phyloP scores from a whole-genome alignment of 352 stramenopile species.

The Pythium grandisporangium region DNA sequence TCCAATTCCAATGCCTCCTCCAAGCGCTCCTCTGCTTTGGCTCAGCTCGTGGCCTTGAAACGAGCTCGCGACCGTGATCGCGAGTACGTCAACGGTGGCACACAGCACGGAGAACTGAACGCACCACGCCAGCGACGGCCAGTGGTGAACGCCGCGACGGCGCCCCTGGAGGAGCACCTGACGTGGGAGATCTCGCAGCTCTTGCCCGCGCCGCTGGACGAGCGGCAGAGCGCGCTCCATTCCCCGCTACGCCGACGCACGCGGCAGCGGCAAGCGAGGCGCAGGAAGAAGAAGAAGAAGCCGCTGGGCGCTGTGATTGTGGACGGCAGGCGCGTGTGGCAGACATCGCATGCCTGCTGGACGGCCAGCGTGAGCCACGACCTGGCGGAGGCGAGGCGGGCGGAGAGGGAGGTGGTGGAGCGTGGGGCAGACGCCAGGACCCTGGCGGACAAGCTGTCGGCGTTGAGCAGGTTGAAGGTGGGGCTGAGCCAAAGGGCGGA shows the following conservation, averaged over 20 bases:
- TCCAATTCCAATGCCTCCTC: too few species aligned
- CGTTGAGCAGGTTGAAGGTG: slow-evolving; percentile 12
- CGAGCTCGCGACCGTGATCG: neutral
- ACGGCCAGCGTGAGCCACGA: slow-evolving; percentile 20
- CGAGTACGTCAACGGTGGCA: neutral
- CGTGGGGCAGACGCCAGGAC: too few species aligned
- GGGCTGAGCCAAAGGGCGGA: neutral
- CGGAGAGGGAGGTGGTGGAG: slow-evolving; percentile 4
- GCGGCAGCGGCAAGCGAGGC: slow-evolving; percentile 17
- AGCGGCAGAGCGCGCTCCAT: slow-evolving; percentile 32
- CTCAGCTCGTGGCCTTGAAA: slow-evolving; percentile 2
- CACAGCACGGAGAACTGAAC: slow-evolving; percentile 11
- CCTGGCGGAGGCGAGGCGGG: slow-evolving; percentile 15
- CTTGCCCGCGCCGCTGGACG: slow-evolving; percentile 35
- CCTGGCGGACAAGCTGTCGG: slow-evolving; percentile 28
- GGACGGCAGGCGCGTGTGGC: slow-evolving; percentile 19
- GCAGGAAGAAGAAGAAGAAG: slow-evolving; percentile 17
- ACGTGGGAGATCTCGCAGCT: slow-evolving; percentile 63
- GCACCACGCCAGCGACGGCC: too few species aligned
- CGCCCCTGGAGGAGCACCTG: slow-evolving; percentile 28
- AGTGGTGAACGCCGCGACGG: slow-evolving; percentile 21
- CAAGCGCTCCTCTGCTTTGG: too few species aligned
- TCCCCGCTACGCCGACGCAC: slow-evolving; percentile 29
- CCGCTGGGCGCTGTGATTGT: slow-evolving; percentile 1
- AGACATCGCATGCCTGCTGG: slow-evolving; percentile 30